These are phyloP conservation scores for Suillus cothurnatus DNA, from an alignment of 768 basidiomycete genomes.

Conservation along the genomic window DNA sequence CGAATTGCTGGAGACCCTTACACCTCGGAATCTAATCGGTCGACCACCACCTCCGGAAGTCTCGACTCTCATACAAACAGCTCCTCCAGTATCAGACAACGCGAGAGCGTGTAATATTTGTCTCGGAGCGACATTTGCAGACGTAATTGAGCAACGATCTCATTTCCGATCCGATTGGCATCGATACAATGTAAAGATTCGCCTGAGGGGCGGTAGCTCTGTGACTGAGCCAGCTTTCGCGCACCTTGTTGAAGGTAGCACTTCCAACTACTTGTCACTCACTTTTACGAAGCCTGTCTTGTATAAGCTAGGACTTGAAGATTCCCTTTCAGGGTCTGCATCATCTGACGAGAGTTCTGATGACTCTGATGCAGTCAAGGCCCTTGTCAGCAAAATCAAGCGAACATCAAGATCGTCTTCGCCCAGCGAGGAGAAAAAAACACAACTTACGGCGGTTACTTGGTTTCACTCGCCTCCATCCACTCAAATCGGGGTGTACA, in stretches of 20 bases:
- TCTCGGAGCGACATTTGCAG: conserved; percentile 64
- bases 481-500: conserved; percentile 91
- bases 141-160: conserved; percentile 77
- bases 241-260: conserved; percentile 78
- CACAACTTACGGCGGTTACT: conserved; percentile 66
- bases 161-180: conserved; percentile 98
- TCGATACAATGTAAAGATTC: conserved; percentile 92
- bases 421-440: conserved; percentile 42
- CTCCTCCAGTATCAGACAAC: conserved; percentile 13
- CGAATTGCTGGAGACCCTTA: conserved; percentile 68
- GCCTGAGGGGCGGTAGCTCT: conserved; percentile 60
- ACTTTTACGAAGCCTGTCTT: neutral
- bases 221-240: conserved; percentile 75
- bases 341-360: conserved; percentile 63
- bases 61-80: conserved; percentile 35
- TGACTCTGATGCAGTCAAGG: conserved; percentile 66
- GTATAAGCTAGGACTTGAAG: conserved; percentile 59
- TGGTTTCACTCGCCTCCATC: conserved; percentile 91
- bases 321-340: conserved; percentile 91
- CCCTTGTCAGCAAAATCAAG: conserved; percentile 66
- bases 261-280: neutral
- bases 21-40: conserved; percentile 62
- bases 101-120: conserved; percentile 73
- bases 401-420: conserved; percentile 47
- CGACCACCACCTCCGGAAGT: conserved; percentile 34